phyloP scores from a whole-genome alignment of 1,139 yeast genomes.

The Entelexis paramagnoliae region DNA sequence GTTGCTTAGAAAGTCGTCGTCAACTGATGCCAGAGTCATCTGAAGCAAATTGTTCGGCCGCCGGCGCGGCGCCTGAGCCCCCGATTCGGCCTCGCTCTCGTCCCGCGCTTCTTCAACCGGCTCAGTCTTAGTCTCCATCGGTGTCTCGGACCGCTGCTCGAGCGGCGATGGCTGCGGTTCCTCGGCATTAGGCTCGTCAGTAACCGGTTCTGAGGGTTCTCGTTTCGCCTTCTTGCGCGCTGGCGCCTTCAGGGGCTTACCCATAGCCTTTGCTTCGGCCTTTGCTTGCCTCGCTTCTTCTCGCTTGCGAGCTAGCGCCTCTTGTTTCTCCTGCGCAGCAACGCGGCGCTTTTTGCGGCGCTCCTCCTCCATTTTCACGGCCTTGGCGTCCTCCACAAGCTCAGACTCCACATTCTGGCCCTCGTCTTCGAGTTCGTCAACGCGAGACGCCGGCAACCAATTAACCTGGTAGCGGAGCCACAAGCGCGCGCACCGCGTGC shows the following conservation, averaged over 20 bases:
- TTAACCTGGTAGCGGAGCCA: constrained; percentile 85
- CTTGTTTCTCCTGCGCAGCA: constrained; percentile 14
- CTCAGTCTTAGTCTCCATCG: neutral
- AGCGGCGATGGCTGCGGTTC: neutral
- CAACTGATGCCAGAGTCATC: constrained; percentile 8
- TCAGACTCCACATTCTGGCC: constrained; percentile 55
- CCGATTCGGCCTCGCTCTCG: neutral
- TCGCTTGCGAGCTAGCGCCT: constrained; percentile 3
- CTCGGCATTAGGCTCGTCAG: neutral
- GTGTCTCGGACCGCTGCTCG: neutral
- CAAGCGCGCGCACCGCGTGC: constrained; percentile 74
- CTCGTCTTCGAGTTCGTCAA: constrained; percentile 39
- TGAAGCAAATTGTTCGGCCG: neutral
- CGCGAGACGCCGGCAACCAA: constrained; percentile 79
- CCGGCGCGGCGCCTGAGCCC: neutral
- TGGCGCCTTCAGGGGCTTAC: neutral
- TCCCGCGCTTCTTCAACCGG: neutral
- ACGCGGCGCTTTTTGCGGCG: constrained; percentile 23
- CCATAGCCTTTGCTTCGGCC: neutral
- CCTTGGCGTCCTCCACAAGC: constrained; percentile 52
- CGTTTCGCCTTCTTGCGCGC: neutral
- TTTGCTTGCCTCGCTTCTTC: constrained; percentile 5
- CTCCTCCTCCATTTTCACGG: constrained; percentile 46
- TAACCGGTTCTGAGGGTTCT: neutral
- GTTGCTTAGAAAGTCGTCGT: constrained; percentile 7